A percentile compares a stretch with the other conserved stretches of the same genome.
Conservation (phyloP, 805 yeast genomes). For the Wickerhamiella galacta region DNA sequence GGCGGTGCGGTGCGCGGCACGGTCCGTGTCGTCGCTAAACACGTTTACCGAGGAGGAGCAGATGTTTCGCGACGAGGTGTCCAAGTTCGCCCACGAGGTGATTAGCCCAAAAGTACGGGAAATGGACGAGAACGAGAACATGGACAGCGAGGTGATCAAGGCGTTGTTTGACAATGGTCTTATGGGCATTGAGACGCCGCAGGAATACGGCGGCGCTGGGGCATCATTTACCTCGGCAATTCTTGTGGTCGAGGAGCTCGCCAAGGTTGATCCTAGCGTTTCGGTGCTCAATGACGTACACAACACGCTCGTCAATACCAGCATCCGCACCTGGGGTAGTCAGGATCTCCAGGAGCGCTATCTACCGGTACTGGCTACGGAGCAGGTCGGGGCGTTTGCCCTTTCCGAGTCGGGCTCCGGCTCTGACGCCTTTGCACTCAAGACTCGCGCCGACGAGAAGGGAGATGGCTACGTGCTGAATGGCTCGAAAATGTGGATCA, state of each 20-base stretch:
- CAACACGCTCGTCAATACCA: slow-evolving; percentile 28
- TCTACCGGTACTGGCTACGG: slow-evolving; percentile 25
- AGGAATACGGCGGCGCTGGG: slow-evolving; percentile 30
- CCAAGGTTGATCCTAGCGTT: slow-evolving; percentile 29
- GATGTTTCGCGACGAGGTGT: slow-evolving; percentile 26
- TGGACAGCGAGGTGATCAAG: slow-evolving; percentile 12
- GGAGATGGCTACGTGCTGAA: slow-evolving; percentile 26
- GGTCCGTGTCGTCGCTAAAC: slow-evolving; percentile 19
- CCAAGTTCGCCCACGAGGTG: slow-evolving; percentile 25
- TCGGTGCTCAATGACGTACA: slow-evolving; percentile 30
- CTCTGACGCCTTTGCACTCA: slow-evolving; percentile 29
- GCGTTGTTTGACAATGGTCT: slow-evolving; percentile 24
- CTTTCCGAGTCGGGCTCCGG: slow-evolving; percentile 28
- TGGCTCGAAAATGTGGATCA: slow-evolving; percentile 32
- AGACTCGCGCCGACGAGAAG: slow-evolving; percentile 24
- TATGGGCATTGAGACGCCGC: slow-evolving; percentile 33
- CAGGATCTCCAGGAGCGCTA: slow-evolving; percentile 23
- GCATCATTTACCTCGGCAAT: slow-evolving; percentile 30
- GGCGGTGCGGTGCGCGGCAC: too few relatives aligned
- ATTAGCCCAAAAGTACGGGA: slow-evolving; percentile 25
- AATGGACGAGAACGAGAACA: slow-evolving; percentile 20
- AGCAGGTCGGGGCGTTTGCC: slow-evolving; percentile 25
- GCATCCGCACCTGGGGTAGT: slow-evolving; percentile 26
- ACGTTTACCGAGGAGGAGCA: slow-evolving; percentile 27
- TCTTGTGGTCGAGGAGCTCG: slow-evolving; percentile 29